Percentiles rank a stretch among this genome's conserved stretches.
Evolutionary conservation across 441 rosid species (phyloP).

Genomic region (Euphorbia schlechtendalii): DNA sequence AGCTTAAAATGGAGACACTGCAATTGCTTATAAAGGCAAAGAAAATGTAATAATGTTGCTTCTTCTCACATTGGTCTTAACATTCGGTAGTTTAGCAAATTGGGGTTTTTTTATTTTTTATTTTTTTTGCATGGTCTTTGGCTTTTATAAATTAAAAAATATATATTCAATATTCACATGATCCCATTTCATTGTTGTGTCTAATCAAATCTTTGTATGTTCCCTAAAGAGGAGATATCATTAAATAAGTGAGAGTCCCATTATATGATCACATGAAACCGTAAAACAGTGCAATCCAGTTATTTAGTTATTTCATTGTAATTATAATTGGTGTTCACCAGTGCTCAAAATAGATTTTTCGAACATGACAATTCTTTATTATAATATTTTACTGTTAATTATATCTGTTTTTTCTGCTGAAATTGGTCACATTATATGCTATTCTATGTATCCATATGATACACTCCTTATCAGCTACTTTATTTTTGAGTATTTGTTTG

Average conservation of each 20-base stretch:
- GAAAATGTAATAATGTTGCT: not conserved
- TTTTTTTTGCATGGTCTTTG: no score
- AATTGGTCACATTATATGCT: not conserved
- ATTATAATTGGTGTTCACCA: not conserved
- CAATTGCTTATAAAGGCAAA: constrained; percentile 8
- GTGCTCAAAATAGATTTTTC: not conserved
- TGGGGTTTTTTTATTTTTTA: not conserved
- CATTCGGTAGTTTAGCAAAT: not conserved
- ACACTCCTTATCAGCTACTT: not conserved
- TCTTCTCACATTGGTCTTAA: not conserved
- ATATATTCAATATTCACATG: constrained; percentile 3
- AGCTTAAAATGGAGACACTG: constrained; percentile 18
- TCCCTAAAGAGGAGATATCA: constrained; percentile 26
- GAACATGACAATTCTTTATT: not conserved
- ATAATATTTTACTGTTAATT: not conserved
- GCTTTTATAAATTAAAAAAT: not conserved
- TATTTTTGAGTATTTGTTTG: not conserved
- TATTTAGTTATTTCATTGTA: not conserved
- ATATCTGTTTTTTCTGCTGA: no score
- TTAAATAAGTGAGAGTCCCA: constrained; percentile 15
- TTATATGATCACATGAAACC: constrained; percentile 19
- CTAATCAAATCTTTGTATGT: constrained; percentile 24
- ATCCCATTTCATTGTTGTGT: constrained; percentile 19
- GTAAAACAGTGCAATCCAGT: constrained; percentile 9
- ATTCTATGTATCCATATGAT: not conserved